These are phyloP conservation scores for Acanthamoeba healyi DNA, from an alignment of 208 protist species.

Conservation along the genomic window DNA sequence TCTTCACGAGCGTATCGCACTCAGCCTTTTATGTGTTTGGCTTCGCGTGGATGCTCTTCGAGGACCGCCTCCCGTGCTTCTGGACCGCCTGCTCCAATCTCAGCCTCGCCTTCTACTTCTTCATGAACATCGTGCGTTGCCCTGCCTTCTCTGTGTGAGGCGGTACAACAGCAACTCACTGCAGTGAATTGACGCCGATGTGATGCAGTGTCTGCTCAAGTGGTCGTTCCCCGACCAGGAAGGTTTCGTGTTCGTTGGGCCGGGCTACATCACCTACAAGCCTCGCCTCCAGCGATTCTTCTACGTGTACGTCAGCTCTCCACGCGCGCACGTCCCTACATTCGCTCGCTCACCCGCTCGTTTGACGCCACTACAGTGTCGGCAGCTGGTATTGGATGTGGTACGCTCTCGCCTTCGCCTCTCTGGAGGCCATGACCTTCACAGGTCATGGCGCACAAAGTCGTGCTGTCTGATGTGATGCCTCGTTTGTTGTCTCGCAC, in stretches of 20 bases:
- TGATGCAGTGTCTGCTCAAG: not conserved
- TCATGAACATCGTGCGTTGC: conserved; percentile 25
- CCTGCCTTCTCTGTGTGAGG: not conserved
- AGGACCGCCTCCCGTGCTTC: conserved; percentile 58
- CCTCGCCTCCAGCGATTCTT: conserved; percentile 44
- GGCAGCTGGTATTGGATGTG: conserved; percentile 64
- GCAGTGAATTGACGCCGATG: not conserved
- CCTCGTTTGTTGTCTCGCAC: too few species aligned
- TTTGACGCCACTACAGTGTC: not conserved
- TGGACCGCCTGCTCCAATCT: conserved; percentile 42
- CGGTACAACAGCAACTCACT: too few species aligned
- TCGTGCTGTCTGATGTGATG: too few species aligned
- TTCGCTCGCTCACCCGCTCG: not conserved
- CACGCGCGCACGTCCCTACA: not conserved
- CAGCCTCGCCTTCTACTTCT: conserved; percentile 14
- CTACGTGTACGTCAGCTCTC: not conserved
- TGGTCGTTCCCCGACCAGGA: conserved; percentile 57
- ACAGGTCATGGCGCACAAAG: too few species aligned
- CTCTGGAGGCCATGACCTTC: too few species aligned
- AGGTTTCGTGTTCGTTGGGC: conserved; percentile 20
- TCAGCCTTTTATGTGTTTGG: conserved; percentile 67
- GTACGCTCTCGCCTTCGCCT: too few species aligned
- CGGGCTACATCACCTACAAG: conserved; percentile 53
- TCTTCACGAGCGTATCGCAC: conserved; percentile 51
- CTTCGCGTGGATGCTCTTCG: conserved; percentile 54